Conservation (phyloP, 768 basidiomycete species). For the Tephrocybe rancida region DNA sequence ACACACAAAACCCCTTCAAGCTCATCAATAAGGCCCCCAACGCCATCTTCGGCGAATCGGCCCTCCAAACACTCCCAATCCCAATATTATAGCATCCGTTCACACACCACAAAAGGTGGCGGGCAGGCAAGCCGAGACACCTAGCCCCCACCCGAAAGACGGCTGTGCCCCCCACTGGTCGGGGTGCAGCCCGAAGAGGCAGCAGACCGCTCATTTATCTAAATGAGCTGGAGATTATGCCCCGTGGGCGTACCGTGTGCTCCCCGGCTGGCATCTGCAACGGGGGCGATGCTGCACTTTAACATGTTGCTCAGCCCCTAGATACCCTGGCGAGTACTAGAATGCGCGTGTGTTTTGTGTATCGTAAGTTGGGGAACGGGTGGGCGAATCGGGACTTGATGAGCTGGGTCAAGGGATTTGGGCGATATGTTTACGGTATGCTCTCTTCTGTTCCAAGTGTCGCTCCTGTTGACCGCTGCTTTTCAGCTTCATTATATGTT, state of each 20-base stretch:
- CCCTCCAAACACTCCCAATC: background rate
- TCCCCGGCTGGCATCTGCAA: conserved; percentile 9
- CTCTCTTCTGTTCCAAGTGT: too few relatives aligned
- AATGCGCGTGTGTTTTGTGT: background rate
- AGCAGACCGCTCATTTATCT: background rate
- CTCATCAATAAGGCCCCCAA: background rate
- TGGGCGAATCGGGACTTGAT: too few relatives aligned
- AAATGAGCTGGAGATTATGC: background rate
- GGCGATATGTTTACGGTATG: too few relatives aligned
- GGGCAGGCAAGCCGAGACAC: conserved; percentile 1
- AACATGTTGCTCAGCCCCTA: conserved; percentile 3
- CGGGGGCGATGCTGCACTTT: background rate
- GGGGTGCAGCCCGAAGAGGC: conserved; percentile 3
- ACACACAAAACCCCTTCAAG: too few relatives aligned
- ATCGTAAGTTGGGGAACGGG: too few relatives aligned
- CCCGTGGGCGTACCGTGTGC: background rate
- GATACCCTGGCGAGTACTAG: conserved; percentile 6
- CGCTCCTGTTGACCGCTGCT: too few relatives aligned
- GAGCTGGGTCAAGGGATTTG: too few relatives aligned
- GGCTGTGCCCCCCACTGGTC: background rate
- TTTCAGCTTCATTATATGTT: too few relatives aligned
- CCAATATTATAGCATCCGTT: conserved; percentile 3
- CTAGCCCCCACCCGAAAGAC: conserved; percentile 1
- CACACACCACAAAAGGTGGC: conserved; percentile 9
- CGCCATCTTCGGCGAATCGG: background rate